These are phyloP conservation scores for Globisporangium canariense DNA, from an alignment of 352 stramenopile species.

Conservation along the genomic window DNA sequence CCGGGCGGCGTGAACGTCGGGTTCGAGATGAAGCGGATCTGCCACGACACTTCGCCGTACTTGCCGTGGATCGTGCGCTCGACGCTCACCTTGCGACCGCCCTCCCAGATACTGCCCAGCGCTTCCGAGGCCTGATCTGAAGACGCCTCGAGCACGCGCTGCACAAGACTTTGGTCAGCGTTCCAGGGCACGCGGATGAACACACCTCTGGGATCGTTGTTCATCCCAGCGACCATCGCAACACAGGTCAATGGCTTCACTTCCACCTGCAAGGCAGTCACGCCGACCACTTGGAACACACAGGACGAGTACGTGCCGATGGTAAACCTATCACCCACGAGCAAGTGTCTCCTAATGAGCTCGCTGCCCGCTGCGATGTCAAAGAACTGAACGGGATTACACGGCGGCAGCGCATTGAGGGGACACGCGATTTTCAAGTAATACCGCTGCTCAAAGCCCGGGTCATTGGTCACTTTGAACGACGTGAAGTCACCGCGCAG, in stretches of 20 bases:
- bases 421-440: slow-evolving; percentile 32
- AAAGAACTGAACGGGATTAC: slow-evolving; percentile 31
- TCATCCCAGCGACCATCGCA: slow-evolving; percentile 19
- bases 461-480: slow-evolving; percentile 83
- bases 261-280: slow-evolving; percentile 30
- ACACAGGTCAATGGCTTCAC: slow-evolving; percentile 32
- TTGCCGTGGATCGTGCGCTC: slow-evolving; percentile 90
- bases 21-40: slow-evolving; percentile 93
- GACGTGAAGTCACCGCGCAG: slow-evolving; percentile 86
- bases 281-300: slow-evolving; percentile 43
- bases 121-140: slow-evolving; percentile 38
- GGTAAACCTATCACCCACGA: slow-evolving; percentile 50
- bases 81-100: slow-evolving; percentile 81
- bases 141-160: slow-evolving; percentile 51
- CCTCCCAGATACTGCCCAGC: slow-evolving; percentile 28
- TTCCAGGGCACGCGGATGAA: slow-evolving; percentile 64
- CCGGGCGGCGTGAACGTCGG: slow-evolving; percentile 84
- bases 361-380: slow-evolving; percentile 26
- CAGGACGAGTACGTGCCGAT: slow-evolving; percentile 46
- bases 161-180: slow-evolving; percentile 42
- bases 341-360: slow-evolving; percentile 30
- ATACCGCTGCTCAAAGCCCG: slow-evolving; percentile 46
- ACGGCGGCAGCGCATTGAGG: slow-evolving; percentile 14
- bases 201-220: slow-evolving; percentile 20
- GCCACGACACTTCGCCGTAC: slow-evolving; percentile 94